Percentiles rank a stretch among this genome's conserved stretches.
Conservation (phyloP, 345 rosid species). For the Pelargonium nanum region DNA sequence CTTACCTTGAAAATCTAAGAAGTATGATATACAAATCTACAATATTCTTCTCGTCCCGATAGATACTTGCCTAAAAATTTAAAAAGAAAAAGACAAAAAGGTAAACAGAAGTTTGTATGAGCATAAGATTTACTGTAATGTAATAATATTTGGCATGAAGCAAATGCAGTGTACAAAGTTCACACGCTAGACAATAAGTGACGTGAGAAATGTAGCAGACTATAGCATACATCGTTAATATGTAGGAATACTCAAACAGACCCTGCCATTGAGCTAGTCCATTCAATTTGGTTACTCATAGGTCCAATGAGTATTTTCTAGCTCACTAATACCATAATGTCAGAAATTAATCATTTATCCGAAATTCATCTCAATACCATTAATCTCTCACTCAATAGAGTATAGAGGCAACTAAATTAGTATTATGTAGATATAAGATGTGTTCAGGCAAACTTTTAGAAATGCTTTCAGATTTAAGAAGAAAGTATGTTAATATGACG, state of each 20-base stretch:
- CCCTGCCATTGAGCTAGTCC: background rate
- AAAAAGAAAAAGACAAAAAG: background rate
- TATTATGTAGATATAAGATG: too few relatives aligned
- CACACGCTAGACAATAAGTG: background rate
- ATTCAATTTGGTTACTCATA: background rate
- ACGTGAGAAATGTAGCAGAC: background rate
- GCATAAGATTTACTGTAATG: background rate
- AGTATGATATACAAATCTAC: constrained; percentile 88
- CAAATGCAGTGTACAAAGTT: background rate
- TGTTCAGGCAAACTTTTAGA: background rate
- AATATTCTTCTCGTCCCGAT: constrained; percentile 74
- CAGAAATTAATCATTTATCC: background rate
- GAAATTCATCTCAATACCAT: background rate
- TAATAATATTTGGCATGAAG: too few relatives aligned
- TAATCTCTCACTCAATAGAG: background rate
- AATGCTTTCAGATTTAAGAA: background rate
- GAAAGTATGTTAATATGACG: background rate
- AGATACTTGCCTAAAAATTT: constrained; percentile 54
- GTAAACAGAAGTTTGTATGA: background rate
- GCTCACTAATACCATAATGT: background rate
- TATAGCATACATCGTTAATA: too few relatives aligned
- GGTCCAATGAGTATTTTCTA: background rate
- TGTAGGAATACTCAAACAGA: background rate
- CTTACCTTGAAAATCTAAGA: constrained; percentile 78
- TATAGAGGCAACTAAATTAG: background rate